Evolutionary conservation across 2,329 filamentous ascomycete genomes (phyloP).

Genomic region (Epicoccum sorghinum): DNA sequence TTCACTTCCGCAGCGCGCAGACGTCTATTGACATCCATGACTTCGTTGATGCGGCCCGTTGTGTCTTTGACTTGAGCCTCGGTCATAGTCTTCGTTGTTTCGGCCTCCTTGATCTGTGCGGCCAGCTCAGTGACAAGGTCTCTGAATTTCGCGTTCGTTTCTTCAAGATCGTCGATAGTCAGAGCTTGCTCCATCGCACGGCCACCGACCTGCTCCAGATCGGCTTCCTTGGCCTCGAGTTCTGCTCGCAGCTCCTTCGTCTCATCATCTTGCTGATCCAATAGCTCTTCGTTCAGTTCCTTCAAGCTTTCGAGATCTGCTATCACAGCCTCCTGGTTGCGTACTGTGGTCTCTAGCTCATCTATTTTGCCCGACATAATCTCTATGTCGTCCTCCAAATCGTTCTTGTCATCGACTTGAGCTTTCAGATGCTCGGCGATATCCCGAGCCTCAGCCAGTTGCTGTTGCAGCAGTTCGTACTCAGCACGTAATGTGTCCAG

Average conservation of each 20-base stretch:
- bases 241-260: conserved; percentile 95
- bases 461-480: conserved; percentile 72
- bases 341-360: conserved; percentile 79
- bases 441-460: conserved; percentile 72
- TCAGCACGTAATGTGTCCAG: conserved; percentile 59
- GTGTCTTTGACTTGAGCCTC: conserved; percentile 93
- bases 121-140: conserved; percentile 87
- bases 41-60: conserved; percentile 83
- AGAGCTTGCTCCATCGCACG: conserved; percentile 78
- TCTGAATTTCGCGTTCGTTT: conserved; percentile 85
- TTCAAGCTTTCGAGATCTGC: conserved; percentile 88
- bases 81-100: conserved; percentile 87
- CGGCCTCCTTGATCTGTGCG: conserved; percentile 87
- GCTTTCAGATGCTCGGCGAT: conserved; percentile 85
- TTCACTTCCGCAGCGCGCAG: conserved; percentile 88
- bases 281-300: conserved; percentile 93
- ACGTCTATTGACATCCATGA: conserved; percentile 97
- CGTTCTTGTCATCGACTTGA: conserved; percentile 86
- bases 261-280: conserved; percentile 89
- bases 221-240: conserved; percentile 82
- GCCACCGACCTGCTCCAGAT: conserved; percentile 82
- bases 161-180: conserved; percentile 83
- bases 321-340: conserved; percentile 79
- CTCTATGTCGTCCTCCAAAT: conserved; percentile 92
- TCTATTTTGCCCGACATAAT: conserved; percentile 88